Conservation (phyloP, 345 rosid species). For the Rhodamnia argentea region DNA sequence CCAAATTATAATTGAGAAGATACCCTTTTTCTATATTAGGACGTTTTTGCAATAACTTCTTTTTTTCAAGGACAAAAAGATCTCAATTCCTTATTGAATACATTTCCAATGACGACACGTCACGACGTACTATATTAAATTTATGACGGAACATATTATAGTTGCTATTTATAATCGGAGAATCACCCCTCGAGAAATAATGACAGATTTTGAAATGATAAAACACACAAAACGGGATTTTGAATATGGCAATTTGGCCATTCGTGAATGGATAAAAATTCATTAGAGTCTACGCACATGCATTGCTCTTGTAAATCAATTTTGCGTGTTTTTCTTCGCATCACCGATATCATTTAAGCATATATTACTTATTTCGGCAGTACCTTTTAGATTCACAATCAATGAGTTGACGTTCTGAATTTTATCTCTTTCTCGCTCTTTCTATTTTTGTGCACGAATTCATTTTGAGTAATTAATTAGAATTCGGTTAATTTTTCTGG, state of each 20-base stretch:
- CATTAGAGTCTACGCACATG: neutral
- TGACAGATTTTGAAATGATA: neutral
- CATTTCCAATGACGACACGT: neutral
- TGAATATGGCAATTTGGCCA: neutral
- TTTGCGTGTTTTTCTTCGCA: neutral
- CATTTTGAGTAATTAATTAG: neutral
- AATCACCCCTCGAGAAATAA: neutral
- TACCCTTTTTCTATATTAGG: neutral
- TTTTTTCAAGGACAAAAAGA: neutral
- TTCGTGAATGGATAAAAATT: neutral
- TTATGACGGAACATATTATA: neutral
- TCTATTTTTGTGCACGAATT: neutral
- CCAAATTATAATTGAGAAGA: neutral
- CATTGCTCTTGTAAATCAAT: neutral
- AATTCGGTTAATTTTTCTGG: neutral
- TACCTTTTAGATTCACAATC: neutral
- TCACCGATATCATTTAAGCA: neutral
- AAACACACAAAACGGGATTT: neutral
- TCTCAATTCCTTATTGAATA: neutral
- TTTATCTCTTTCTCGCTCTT: rapidly evolving
- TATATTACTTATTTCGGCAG: neutral
- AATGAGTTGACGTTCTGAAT: neutral
- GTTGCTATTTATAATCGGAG: neutral
- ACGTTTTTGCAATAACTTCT: neutral
- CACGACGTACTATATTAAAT: neutral